Conservation (phyloP, 139 green algal species). For the Axilococcus clingmanii region DNA sequence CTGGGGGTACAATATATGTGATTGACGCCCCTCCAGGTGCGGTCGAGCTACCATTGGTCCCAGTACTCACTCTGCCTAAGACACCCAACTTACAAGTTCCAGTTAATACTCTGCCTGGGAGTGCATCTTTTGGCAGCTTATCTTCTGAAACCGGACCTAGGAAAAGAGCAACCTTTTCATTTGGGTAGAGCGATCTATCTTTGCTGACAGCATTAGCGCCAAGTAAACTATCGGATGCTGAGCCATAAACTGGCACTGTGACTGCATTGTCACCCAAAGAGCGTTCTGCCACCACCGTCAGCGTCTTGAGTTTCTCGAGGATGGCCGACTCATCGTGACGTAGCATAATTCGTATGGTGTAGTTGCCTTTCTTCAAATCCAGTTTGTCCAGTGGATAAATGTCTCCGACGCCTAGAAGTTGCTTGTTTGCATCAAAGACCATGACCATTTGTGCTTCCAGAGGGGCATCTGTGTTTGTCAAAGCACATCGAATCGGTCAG, state of each 20-base stretch:
- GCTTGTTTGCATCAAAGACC: constrained; percentile 65
- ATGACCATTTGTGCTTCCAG: constrained; percentile 64
- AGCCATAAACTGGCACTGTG: constrained; percentile 49
- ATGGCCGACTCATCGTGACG: constrained; percentile 61
- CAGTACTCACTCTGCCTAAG: too few species aligned
- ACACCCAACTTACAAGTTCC: constrained; percentile 44
- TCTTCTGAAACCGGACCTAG: constrained; percentile 56
- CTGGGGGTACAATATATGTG: constrained; percentile 19
- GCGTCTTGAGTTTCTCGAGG: constrained; percentile 55
- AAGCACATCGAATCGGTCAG: constrained; percentile 12
- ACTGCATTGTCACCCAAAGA: constrained; percentile 40
- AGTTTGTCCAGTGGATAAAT: constrained; percentile 25
- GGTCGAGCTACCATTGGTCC: constrained; percentile 2
- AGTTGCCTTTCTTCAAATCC: constrained; percentile 12
- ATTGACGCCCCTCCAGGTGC: not conserved
- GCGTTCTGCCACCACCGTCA: constrained; percentile 34
- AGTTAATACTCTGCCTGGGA: constrained; percentile 39
- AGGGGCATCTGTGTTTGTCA: constrained; percentile 65
- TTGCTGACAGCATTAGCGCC: constrained; percentile 14
- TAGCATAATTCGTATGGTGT: constrained; percentile 47
- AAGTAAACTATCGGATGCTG: constrained; percentile 35
- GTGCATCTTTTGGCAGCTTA: constrained; percentile 79
- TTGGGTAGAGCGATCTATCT: constrained; percentile 23
- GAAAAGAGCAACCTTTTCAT: constrained; percentile 31
- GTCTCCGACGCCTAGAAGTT: constrained; percentile 37